A percentile compares a stretch with the other conserved stretches of the same genome.
Evolutionary conservation across 768 basidiomycete species (phyloP).

Genomic region (Mycena floridula): DNA sequence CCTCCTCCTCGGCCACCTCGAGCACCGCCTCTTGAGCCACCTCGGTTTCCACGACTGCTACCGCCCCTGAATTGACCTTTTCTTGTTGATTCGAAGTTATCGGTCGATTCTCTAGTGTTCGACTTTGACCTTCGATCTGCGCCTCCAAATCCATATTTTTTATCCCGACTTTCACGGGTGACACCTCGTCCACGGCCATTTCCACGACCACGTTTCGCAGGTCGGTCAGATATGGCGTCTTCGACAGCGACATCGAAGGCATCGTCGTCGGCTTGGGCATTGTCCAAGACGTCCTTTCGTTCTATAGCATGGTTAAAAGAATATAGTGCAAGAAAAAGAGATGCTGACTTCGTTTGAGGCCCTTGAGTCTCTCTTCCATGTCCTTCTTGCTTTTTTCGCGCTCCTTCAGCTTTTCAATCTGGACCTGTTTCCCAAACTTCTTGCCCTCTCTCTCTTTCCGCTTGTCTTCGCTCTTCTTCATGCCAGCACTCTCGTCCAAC

Average conservation of each 20-base stretch:
- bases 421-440: slow-evolving; percentile 98
- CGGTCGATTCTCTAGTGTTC: slow-evolving; percentile 78
- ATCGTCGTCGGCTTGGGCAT: slow-evolving; percentile 50
- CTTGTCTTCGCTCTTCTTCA: slow-evolving; percentile 90
- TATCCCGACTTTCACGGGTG: slow-evolving; percentile 58
- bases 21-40: slow-evolving; percentile 18
- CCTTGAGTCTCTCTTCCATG: slow-evolving; percentile 80
- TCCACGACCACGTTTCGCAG: slow-evolving; percentile 34
- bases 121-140: slow-evolving; percentile 66
- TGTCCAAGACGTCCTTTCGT: slow-evolving; percentile 77
- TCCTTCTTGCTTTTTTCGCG: slow-evolving; percentile 87
- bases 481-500: slow-evolving; percentile 80
- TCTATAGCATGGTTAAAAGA: too few relatives aligned
- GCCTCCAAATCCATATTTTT: slow-evolving; percentile 81
- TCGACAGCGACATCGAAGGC: slow-evolving; percentile 90
- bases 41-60: slow-evolving; percentile 23
- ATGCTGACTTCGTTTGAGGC: slow-evolving; percentile 81
- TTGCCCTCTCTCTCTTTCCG: slow-evolving; percentile 90
- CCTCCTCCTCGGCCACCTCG: slow-evolving; percentile 24
- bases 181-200: slow-evolving; percentile 26
- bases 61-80: slow-evolving; percentile 21
- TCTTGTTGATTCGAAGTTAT: slow-evolving; percentile 52
- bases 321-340: too few relatives aligned
- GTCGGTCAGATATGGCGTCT: slow-evolving; percentile 75
- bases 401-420: slow-evolving; percentile 90